Evolutionary conservation across 352 stramenopile species (phyloP).

Genomic region (Bremia lactucae): DNA sequence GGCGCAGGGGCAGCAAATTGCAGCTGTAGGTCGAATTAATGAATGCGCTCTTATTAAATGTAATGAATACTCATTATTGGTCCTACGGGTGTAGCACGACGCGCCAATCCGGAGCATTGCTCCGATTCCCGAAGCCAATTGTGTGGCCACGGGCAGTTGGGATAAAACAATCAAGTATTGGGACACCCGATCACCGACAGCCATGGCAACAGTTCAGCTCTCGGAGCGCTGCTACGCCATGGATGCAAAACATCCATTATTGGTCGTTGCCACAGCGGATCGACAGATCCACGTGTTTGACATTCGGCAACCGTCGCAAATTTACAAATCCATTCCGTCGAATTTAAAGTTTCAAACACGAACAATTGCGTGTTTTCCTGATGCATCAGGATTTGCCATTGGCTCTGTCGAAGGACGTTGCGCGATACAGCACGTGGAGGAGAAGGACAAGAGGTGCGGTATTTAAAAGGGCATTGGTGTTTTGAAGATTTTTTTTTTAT

Average conservation of each 20-base stretch:
- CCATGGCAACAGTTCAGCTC: constrained; percentile 84
- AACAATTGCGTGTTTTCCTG: constrained; percentile 83
- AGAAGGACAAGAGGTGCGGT: constrained; percentile 65
- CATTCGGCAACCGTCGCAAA: constrained; percentile 77
- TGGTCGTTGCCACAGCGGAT: constrained; percentile 91
- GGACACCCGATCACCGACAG: constrained; percentile 86
- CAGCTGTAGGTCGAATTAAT: constrained; percentile 35
- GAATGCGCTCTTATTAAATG: background rate
- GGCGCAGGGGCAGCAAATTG: constrained; percentile 64
- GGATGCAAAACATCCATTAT: constrained; percentile 87
- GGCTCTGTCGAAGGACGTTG: constrained; percentile 87
- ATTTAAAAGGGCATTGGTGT: too few relatives aligned
- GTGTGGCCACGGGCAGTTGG: constrained; percentile 91
- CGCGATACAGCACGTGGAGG: constrained; percentile 84
- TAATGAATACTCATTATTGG: constrained; percentile 2
- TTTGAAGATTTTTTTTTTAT: too few relatives aligned
- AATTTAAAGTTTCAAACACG: constrained; percentile 86
- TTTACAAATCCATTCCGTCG: constrained; percentile 76
- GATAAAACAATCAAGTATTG: constrained; percentile 96
- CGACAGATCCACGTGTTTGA: constrained; percentile 84
- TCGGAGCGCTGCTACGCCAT: constrained; percentile 92
- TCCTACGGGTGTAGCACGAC: too few relatives aligned
- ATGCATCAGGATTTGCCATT: constrained; percentile 81
- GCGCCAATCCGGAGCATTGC: constrained; percentile 85
- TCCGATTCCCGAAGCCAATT: constrained; percentile 74